Evolutionary conservation across 495 filamentous ascomycete species (phyloP).

Genomic region (Xylaria venustula): DNA sequence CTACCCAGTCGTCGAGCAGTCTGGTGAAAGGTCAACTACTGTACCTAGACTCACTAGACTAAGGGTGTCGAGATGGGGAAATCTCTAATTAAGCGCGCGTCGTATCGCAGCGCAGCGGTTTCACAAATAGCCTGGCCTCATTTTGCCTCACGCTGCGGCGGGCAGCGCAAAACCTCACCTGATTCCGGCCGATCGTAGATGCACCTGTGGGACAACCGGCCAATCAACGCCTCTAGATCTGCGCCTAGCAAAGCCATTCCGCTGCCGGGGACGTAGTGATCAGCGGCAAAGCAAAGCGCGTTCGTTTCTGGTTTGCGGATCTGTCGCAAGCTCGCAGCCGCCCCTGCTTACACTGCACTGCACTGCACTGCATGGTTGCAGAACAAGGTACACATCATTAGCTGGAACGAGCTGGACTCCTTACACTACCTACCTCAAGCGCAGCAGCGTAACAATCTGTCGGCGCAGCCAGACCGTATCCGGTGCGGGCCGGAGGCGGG

Average conservation of each 20-base stretch:
- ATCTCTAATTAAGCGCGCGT: not conserved
- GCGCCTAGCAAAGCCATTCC: not conserved
- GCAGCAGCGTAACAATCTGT: no score
- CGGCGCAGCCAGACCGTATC: no score
- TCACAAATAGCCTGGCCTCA: slow-evolving; percentile 15
- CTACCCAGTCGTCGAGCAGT: no score
- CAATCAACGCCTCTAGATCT: slow-evolving; percentile 3
- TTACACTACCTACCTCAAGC: no score
- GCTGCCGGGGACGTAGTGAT: slow-evolving; percentile 3
- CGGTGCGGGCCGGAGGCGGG: no score
- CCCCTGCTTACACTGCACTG: slow-evolving; percentile 1
- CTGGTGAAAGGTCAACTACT: not conserved
- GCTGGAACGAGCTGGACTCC: no score
- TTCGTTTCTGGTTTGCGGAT: slow-evolving; percentile 27
- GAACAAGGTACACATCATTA: not conserved
- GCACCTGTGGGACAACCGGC: not conserved
- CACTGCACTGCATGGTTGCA: not conserved
- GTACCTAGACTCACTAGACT: no score
- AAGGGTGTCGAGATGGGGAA: not conserved
- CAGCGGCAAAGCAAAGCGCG: slow-evolving; percentile 18
- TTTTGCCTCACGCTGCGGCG: slow-evolving; percentile 11
- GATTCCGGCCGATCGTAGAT: slow-evolving; percentile 14
- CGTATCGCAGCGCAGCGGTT: slow-evolving; percentile 8
- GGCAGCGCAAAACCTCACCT: slow-evolving; percentile 4
- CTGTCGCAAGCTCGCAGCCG: slow-evolving; percentile 23